These are phyloP conservation scores for Centaurea solstitialis DNA, from an alignment of 129 eudicot species.

Conservation along the genomic window DNA sequence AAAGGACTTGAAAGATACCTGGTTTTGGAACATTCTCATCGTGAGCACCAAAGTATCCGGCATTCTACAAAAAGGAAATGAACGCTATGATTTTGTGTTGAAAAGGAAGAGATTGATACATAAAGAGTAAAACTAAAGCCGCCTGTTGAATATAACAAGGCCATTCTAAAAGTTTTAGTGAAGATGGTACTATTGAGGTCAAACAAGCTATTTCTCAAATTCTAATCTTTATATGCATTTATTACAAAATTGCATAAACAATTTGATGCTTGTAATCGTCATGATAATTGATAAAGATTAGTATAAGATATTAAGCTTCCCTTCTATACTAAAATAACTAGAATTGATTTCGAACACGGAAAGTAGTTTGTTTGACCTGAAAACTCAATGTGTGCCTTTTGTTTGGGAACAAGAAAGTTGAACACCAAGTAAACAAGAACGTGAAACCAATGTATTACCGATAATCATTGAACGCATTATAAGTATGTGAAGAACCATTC, in stretches of 20 bases:
- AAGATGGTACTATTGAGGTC: neutral
- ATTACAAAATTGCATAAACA: neutral
- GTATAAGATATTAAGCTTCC: neutral
- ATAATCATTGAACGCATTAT: conserved; percentile 64
- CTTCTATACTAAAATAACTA: neutral
- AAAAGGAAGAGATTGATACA: neutral
- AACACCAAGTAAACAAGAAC: too few species aligned
- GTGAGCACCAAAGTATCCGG: conserved; percentile 46
- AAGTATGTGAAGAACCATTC: conserved; percentile 84
- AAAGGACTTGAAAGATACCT: conserved; percentile 55
- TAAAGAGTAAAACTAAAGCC: neutral
- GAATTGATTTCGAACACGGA: neutral
- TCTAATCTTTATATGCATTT: neutral
- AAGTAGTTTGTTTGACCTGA: conserved; percentile 3
- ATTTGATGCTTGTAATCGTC: conserved; percentile 8
- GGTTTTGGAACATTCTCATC: conserved; percentile 75
- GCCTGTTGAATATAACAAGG: neutral
- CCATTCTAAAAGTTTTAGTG: neutral
- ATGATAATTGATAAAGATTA: neutral
- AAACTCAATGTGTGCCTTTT: conserved; percentile 13
- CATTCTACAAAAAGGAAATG: conserved; percentile 46
- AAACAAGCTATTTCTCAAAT: neutral
- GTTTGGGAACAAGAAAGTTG: neutral
- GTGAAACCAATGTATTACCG: conserved; percentile 67
- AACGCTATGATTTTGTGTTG: neutral